Percentiles rank a stretch among this genome's conserved stretches.
Evolutionary conservation across 495 filamentous ascomycete genomes (phyloP).

Genomic region (Cercophora scortea): DNA sequence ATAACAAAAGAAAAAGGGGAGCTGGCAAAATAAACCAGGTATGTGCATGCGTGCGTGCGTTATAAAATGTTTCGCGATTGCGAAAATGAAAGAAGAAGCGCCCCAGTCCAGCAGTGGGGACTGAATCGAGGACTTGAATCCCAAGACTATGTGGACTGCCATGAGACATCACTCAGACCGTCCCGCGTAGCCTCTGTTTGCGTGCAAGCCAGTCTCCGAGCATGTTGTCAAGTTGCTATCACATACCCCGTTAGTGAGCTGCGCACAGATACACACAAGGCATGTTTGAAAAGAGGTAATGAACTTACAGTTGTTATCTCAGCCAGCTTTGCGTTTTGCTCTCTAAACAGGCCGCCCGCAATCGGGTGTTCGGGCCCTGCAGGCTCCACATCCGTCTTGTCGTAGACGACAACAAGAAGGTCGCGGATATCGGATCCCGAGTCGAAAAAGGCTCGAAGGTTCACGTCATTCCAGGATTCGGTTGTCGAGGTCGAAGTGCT

Average conservation of each 20-base stretch:
- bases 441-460: slow-evolving; percentile 81
- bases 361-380: slow-evolving; percentile 76
- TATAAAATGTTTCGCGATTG: neutral
- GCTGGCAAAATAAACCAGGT: too few relatives aligned
- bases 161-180: slow-evolving; percentile 17
- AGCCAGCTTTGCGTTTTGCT: slow-evolving; percentile 71
- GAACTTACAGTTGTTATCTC: slow-evolving; percentile 69
- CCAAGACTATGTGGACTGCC: neutral
- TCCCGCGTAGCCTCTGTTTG: slow-evolving; percentile 46
- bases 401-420: slow-evolving; percentile 82
- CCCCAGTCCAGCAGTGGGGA: neutral
- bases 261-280: neutral
- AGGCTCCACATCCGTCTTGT: slow-evolving; percentile 72
- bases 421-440: slow-evolving; percentile 88
- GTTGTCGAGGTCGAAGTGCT: slow-evolving; percentile 33
- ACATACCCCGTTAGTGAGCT: slow-evolving; percentile 13
- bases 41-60: neutral
- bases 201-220: slow-evolving; percentile 73
- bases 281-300: neutral
- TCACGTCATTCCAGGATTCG: slow-evolving; percentile 75
- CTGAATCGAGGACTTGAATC: neutral
- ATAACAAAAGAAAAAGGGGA: neutral
- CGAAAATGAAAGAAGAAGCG: neutral
- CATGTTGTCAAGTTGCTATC: slow-evolving; percentile 70
- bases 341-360: slow-evolving; percentile 69